phyloP scores from a whole-genome alignment of 805 yeast genomes.

The Kuraishia hungarica region DNA sequence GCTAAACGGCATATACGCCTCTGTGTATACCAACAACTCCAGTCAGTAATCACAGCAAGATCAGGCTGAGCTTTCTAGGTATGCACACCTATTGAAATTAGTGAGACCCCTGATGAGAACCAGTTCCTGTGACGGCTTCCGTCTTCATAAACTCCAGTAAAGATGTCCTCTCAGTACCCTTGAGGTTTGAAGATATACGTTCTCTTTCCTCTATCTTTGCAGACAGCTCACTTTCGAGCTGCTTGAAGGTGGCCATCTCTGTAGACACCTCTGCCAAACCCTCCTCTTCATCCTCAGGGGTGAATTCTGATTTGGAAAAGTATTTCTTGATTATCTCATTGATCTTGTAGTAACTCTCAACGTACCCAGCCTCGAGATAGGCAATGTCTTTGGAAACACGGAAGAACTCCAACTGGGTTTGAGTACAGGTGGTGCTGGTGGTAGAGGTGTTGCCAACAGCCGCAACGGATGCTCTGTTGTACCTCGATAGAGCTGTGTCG shows the following conservation, averaged over 20 bases:
- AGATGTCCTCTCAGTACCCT: not conserved
- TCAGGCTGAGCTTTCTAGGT: too few relatives aligned
- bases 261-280: slow-evolving; percentile 7
- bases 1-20: too few relatives aligned
- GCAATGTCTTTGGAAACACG: slow-evolving; percentile 17
- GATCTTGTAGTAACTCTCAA: slow-evolving; percentile 14
- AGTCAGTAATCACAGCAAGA: too few relatives aligned
- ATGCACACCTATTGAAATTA: too few relatives aligned
- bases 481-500: slow-evolving; percentile 9
- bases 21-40: too few relatives aligned
- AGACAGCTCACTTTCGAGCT: slow-evolving; percentile 4
- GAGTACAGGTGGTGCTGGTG: slow-evolving; percentile 5
- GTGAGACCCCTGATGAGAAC: not conserved
- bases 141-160: not conserved
- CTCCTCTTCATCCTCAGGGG: slow-evolving; percentile 8
- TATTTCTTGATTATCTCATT: slow-evolving; percentile 17
- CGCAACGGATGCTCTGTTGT: slow-evolving; percentile 7
- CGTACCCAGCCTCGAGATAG: slow-evolving; percentile 18
- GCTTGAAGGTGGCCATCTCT: slow-evolving; percentile 6
- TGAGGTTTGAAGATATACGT: not conserved
- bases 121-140: not conserved
- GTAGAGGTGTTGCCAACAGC: slow-evolving; percentile 13
- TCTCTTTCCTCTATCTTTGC: not conserved
- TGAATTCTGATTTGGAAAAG: slow-evolving; percentile 12
- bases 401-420: slow-evolving; percentile 12